Percentiles rank a stretch among this genome's conserved stretches.
phyloP scores from a whole-genome alignment of 352 stramenopile genomes.

The Phytopythium sindhum region DNA sequence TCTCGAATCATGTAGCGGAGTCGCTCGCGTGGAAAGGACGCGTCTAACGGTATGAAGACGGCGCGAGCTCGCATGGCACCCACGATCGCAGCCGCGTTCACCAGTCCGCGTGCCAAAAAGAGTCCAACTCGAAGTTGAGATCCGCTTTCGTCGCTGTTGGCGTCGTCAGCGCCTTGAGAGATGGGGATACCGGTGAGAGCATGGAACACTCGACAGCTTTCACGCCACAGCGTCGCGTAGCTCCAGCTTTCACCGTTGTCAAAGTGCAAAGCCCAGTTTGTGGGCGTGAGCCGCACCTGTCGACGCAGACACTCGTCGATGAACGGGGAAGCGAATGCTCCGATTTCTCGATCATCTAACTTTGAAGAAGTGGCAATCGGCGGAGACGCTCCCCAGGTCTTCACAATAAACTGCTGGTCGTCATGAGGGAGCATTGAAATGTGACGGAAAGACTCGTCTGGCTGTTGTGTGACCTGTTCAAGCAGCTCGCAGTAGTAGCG shows the following conservation, averaged over 20 bases:
- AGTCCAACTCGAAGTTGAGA: conserved; percentile 31
- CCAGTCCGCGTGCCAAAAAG: conserved; percentile 36
- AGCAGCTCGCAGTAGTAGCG: conserved; percentile 38
- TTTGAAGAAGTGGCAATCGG: neutral
- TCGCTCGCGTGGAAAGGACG: conserved; percentile 40
- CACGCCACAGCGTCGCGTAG: conserved; percentile 34
- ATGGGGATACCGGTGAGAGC: conserved; percentile 14
- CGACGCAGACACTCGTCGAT: conserved; percentile 32
- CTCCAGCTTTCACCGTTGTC: conserved; percentile 39
- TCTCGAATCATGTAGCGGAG: conserved; percentile 49
- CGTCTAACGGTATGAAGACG: conserved; percentile 46
- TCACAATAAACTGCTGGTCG: conserved; percentile 25
- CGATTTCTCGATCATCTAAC: neutral
- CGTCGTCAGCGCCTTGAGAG: neutral
- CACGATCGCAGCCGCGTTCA: conserved; percentile 41
- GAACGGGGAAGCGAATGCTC: conserved; percentile 13
- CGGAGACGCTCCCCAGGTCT: conserved; percentile 17
- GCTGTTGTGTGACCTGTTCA: conserved; percentile 24
- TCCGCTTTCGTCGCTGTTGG: neutral
- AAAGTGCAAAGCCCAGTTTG: conserved; percentile 31
- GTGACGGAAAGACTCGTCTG: conserved; percentile 9
- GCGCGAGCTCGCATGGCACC: conserved; percentile 29
- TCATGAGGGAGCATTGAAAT: conserved; percentile 30
- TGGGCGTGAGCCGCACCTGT: conserved; percentile 29
- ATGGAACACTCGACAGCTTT: conserved; percentile 19